A percentile compares a stretch with the other conserved stretches of the same genome.
Conservation (phyloP, 495 filamentous ascomycete genomes). For the Penicillium goetzii region DNA sequence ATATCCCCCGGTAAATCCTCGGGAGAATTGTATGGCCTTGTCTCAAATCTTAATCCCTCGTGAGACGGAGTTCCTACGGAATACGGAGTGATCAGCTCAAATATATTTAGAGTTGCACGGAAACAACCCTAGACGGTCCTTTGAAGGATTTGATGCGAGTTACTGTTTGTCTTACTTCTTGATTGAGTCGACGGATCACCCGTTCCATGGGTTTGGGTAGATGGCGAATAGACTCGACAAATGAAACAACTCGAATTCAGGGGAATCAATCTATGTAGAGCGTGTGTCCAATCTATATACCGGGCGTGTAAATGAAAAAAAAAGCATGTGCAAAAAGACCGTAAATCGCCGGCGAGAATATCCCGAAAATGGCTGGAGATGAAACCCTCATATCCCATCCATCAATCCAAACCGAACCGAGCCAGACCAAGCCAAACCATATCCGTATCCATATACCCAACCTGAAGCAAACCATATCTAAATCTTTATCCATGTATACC, state of each 20-base stretch:
- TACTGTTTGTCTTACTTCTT: neutral
- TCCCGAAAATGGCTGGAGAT: neutral
- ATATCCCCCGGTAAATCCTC: neutral
- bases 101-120: neutral
- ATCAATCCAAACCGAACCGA: neutral
- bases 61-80: neutral
- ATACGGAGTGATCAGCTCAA: neutral
- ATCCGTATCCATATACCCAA: neutral
- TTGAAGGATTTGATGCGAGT: no score
- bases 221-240: neutral
- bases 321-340: neutral
- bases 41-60: neutral
- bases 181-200: neutral
- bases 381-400: neutral
- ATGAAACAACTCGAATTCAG: neutral
- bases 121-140: neutral
- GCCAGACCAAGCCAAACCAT: neutral
- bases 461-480: no score
- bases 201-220: neutral
- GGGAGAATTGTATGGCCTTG: neutral
- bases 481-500: neutral
- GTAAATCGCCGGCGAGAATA: neutral
- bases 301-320: neutral
- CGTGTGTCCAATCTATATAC: slow-evolving; percentile 6
- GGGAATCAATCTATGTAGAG: neutral